Evolutionary conservation across 805 yeast species (phyloP).

Genomic region (Saccharomyces cerevisiae): DNA sequence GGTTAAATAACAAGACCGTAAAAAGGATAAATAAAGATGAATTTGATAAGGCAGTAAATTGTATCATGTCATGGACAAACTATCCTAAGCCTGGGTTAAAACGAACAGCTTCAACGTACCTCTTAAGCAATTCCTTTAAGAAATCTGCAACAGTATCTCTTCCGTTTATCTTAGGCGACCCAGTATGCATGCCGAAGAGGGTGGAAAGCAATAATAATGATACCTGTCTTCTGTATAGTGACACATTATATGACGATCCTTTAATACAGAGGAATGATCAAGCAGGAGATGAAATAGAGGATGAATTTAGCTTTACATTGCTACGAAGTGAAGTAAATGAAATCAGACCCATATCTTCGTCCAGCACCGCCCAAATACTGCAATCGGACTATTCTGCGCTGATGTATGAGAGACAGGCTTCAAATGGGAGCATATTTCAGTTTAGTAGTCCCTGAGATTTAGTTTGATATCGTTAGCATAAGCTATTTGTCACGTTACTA

Average conservation of each 20-base stretch:
- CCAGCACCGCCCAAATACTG: background rate
- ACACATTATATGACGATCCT: background rate
- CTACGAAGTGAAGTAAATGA: background rate
- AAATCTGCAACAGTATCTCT: conserved; percentile 1
- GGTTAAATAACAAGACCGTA: conserved; percentile 7
- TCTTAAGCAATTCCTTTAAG: background rate
- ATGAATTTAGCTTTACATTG: background rate
- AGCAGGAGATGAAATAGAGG: background rate
- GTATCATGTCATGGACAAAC: background rate
- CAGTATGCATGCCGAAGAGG: background rate
- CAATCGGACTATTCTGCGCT: background rate
- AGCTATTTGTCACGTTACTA: background rate
- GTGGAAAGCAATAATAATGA: background rate
- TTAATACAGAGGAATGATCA: background rate
- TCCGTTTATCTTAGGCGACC: conserved; percentile 1
- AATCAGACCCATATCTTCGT: background rate
- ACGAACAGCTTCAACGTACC: background rate
- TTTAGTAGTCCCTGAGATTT: background rate
- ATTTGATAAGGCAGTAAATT: conserved; percentile 2
- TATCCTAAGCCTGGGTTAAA: background rate
- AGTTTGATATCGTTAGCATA: background rate
- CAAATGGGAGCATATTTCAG: background rate
- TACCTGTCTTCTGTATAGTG: background rate
- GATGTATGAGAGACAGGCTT: background rate
- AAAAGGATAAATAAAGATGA: conserved; percentile 3